Evolutionary conservation across 2,329 filamentous ascomycete species (phyloP).

Genomic region (Sarocladium brachiariae): DNA sequence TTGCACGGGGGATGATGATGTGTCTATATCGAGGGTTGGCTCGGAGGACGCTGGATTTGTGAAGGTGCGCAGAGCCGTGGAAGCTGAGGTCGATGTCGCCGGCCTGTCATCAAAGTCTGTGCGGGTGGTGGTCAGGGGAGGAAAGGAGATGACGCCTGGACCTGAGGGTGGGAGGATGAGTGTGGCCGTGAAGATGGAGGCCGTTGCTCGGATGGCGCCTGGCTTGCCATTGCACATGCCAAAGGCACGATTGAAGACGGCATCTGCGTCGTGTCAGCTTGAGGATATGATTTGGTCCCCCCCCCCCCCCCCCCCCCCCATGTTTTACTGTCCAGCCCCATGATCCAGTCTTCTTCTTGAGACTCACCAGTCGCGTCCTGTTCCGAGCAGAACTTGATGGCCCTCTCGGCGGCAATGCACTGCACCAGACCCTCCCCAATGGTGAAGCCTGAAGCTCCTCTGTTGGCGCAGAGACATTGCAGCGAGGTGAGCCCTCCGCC

Average conservation of each 20-base stretch:
- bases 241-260: constrained; percentile 30
- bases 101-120: not conserved
- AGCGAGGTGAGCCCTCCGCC: constrained; percentile 40
- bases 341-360: too few species aligned
- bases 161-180: constrained; percentile 31
- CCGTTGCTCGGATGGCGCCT: constrained; percentile 49
- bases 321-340: too few species aligned
- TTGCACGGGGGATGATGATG: constrained; percentile 6
- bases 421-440: constrained; percentile 65
- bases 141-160: constrained; percentile 23
- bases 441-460: constrained; percentile 56
- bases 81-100: constrained; percentile 4
- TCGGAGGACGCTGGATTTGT: constrained; percentile 3
- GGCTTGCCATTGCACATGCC: constrained; percentile 49
- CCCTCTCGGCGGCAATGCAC: constrained; percentile 52
- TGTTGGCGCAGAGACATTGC: constrained; percentile 56
- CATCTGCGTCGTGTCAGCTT: not conserved
- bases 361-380: constrained; percentile 31
- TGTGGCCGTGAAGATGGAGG: constrained; percentile 51
- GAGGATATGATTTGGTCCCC: too few species aligned
- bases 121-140: constrained; percentile 15
- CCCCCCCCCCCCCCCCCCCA: too few species aligned
- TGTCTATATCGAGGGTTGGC: constrained; percentile 6
- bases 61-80: not conserved
- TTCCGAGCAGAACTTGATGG: constrained; percentile 43